A percentile compares a stretch with the other conserved stretches of the same genome.
Evolutionary conservation across 169 alveolate genomes (phyloP).

Genomic region (Plasmodium malariae): DNA sequence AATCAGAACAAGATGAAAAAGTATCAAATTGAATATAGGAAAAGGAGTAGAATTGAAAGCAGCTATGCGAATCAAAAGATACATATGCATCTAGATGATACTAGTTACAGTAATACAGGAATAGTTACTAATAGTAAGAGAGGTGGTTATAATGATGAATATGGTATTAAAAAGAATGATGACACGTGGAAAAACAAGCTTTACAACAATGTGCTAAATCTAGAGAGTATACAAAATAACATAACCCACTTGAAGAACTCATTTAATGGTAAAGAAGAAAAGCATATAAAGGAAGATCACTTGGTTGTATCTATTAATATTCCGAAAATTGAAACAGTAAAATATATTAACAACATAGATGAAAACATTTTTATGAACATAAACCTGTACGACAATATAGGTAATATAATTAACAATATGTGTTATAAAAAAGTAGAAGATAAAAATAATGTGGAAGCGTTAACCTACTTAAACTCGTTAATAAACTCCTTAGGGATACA

Average conservation of each 20-base stretch:
- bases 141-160: neutral
- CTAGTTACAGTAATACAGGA: neutral
- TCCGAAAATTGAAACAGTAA: constrained; percentile 62
- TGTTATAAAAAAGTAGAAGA: constrained; percentile 75
- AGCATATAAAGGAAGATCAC: neutral
- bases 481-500: constrained; percentile 65
- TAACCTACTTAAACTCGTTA: constrained; percentile 42
- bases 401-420: constrained; percentile 64
- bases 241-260: neutral
- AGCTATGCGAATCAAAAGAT: neutral
- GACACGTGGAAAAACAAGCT: neutral
- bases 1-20: constrained; percentile 51
- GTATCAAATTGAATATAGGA: constrained; percentile 40
- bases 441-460: constrained; percentile 69
- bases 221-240: neutral
- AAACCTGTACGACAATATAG: constrained; percentile 70
- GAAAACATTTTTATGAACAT: constrained; percentile 77
- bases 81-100: neutral
- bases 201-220: neutral
- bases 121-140: neutral
- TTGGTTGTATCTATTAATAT: constrained; percentile 50
- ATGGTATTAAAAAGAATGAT: too few relatives aligned
- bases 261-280: neutral
- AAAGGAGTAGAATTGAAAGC: constrained; percentile 10
- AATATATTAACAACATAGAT: constrained; percentile 75